Evolutionary conservation across 2,329 filamentous ascomycete genomes (phyloP), one percentile per base, ranked within the genome.

Genomic region (Colletotrichum zoysiae): DNA sequence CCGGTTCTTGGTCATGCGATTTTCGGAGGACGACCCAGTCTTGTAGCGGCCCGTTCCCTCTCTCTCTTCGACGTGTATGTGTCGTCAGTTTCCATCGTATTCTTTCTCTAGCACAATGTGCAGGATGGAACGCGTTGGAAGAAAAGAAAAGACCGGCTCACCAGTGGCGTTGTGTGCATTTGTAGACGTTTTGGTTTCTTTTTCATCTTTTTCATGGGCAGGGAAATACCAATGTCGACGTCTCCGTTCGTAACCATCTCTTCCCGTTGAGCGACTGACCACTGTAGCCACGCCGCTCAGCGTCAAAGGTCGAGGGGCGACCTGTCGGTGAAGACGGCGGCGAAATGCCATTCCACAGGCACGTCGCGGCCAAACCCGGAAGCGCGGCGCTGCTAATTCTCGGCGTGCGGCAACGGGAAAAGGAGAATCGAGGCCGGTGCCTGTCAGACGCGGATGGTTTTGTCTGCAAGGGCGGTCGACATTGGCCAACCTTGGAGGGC

Each of bases 241-340:
- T 44, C 18, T 20, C 42, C 44, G 11, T 46, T 46, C 44, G 16
- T 1, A 18, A n/a, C 11, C 18, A 11, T 8, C n/a, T 4, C 44
- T 2, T 9, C 44, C 0, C 44, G 5, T n/a, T 2, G 4, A 46
- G 44, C n/a, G 44, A 16, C 44, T 4, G 4, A 11, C n/a, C 44
- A 18, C 68, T 42, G 30, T 61, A 62, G 4, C 64, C 63, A n/a
- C 50, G 61, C 5, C 68, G 12, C 51, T 33, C n/a, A 0, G 46
- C 50, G 23, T 61, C 63, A 38, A 38, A 67, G 65, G 62, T 70
- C 67, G n/a, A 66, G 23, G 20, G 56, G 3, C 40, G 50, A 12
- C 9, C 26, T 7, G 51, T 18, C 16, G 26, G 26, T 30, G 7
- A 53, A 53, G 2, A 53, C 26, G 50, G 14, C 6, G 16, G 26